Evolutionary conservation across 2,329 filamentous ascomycete species (phyloP).

Genomic region (Sordariomycetes sp.): DNA sequence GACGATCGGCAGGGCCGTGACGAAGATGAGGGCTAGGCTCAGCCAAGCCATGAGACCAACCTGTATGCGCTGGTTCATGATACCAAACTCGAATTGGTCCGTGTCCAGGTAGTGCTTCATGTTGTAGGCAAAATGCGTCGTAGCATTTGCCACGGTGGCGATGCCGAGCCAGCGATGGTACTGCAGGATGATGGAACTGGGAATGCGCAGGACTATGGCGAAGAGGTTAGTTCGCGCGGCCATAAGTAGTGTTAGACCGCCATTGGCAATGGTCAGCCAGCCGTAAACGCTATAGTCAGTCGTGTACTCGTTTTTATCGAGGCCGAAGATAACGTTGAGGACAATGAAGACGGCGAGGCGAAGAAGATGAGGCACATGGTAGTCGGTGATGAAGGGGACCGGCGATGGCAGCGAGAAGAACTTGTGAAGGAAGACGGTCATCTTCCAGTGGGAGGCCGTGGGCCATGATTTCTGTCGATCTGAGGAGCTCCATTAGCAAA

Average conservation of each 20-base stretch:
- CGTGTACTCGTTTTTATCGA: neutral
- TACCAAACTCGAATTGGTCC: neutral
- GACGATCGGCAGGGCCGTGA: neutral
- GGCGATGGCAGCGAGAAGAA: neutral
- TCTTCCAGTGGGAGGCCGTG: neutral
- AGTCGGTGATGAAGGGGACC: neutral
- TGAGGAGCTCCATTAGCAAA: neutral
- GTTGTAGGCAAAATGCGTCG: neutral
- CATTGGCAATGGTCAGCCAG: neutral
- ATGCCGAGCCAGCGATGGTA: neutral
- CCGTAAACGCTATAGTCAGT: neutral
- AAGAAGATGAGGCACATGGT: neutral
- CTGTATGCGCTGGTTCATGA: neutral
- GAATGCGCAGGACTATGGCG: neutral
- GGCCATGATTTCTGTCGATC: neutral
- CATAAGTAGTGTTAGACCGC: neutral
- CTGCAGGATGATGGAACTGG: neutral
- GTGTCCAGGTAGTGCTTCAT: neutral
- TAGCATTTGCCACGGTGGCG: neutral
- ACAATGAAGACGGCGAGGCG: neutral
- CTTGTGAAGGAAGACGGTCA: neutral
- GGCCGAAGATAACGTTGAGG: neutral
- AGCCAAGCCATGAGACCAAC: neutral
- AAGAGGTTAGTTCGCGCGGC: neutral
- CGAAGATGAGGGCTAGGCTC: neutral